Conservation (phyloP, 108 stramenopile species). For the Skeletonema menzelii region DNA sequence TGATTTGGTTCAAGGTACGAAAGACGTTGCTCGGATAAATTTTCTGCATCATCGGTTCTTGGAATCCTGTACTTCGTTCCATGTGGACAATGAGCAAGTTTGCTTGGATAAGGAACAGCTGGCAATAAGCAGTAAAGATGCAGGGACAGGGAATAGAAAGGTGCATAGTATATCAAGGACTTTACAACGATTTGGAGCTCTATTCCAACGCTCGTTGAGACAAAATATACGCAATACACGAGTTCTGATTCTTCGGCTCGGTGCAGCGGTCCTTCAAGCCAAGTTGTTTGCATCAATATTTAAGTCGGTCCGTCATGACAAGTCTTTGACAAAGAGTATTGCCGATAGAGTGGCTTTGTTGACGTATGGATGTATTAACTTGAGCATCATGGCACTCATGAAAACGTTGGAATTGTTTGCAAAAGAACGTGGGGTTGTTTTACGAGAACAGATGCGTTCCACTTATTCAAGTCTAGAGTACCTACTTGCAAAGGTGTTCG, state of each 20-base stretch:
- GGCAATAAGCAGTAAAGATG: neutral
- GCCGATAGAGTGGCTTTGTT: constrained; percentile 84
- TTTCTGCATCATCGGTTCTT: constrained; percentile 41
- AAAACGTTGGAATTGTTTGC: constrained; percentile 82
- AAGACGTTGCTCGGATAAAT: constrained; percentile 61
- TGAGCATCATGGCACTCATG: constrained; percentile 76
- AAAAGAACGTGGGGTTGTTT: constrained; percentile 74
- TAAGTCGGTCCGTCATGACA: constrained; percentile 51
- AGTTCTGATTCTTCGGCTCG: constrained; percentile 59
- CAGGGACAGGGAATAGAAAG: constrained; percentile 10
- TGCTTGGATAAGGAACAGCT: constrained; percentile 3
- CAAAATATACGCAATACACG: constrained; percentile 72
- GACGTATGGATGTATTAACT: constrained; percentile 77
- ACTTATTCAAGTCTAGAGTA: constrained; percentile 81
- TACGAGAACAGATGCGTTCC: constrained; percentile 70
- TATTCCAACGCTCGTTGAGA: constrained; percentile 72
- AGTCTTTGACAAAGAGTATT: constrained; percentile 68
- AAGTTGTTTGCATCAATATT: constrained; percentile 69
- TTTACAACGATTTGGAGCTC: constrained; percentile 48
- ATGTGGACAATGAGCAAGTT: constrained; percentile 1
- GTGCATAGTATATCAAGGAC: constrained; percentile 18
- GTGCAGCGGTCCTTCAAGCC: constrained; percentile 58
- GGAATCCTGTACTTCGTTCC: constrained; percentile 12
- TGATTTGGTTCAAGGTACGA: constrained; percentile 45
- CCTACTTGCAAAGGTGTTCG: constrained; percentile 77